Evolutionary conservation across 2,329 filamentous ascomycete species (phyloP).

Genomic region (Dactylonectria macrodidyma): DNA sequence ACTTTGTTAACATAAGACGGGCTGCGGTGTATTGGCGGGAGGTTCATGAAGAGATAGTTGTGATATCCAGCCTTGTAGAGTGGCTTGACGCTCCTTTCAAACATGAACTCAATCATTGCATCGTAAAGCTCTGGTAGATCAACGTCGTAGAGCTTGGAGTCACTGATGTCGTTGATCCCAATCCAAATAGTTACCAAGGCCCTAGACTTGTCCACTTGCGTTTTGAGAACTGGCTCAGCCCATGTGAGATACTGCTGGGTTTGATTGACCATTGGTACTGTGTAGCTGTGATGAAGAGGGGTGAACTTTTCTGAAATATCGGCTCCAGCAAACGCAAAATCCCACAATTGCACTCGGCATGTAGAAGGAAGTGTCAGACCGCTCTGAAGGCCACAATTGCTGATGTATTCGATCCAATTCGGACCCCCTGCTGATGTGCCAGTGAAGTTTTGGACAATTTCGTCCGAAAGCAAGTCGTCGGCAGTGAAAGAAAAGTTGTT

Average conservation of each 20-base stretch:
- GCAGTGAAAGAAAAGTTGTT: slow-evolving; percentile 26
- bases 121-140: slow-evolving; percentile 18
- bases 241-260: slow-evolving; percentile 30
- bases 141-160: not conserved
- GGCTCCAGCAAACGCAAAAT: slow-evolving; percentile 29
- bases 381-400: slow-evolving; percentile 15
- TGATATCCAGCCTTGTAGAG: slow-evolving; percentile 22
- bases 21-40: slow-evolving; percentile 23
- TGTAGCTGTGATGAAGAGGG: slow-evolving; percentile 23
- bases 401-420: slow-evolving; percentile 25
- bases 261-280: slow-evolving; percentile 25
- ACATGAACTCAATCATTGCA: slow-evolving; percentile 19
- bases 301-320: slow-evolving; percentile 18
- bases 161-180: slow-evolving; percentile 28
- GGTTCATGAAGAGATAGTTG: slow-evolving; percentile 27
- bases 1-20: not conserved
- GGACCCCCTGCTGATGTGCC: slow-evolving; percentile 25
- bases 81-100: slow-evolving; percentile 14
- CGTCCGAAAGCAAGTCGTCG: slow-evolving; percentile 13
- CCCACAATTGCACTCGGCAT: slow-evolving; percentile 26
- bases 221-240: slow-evolving; percentile 22
- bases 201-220: slow-evolving; percentile 14
- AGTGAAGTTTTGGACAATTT: slow-evolving; percentile 25
- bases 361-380: slow-evolving; percentile 21
- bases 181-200: slow-evolving; percentile 29